Evolutionary conservation across 1,284 basidiomycete species (phyloP).

Genomic region (Bondarzewia mesenterica): DNA sequence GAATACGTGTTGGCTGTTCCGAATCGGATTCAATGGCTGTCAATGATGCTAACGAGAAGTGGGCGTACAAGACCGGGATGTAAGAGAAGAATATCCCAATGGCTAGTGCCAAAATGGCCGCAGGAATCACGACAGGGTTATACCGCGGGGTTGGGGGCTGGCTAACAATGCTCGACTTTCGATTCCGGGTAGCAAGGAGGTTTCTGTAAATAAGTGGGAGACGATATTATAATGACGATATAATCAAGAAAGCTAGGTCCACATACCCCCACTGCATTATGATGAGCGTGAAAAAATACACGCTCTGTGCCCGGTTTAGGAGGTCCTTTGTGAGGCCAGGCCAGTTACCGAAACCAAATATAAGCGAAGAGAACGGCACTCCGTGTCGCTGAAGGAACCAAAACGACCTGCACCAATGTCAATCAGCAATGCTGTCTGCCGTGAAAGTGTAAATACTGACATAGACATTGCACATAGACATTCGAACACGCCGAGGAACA

Average conservation of each 20-base stretch:
- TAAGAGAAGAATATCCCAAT: constrained; percentile 50
- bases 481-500: constrained; percentile 52
- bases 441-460: constrained; percentile 25
- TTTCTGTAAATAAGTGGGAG: constrained; percentile 26
- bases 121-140: constrained; percentile 38
- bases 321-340: constrained; percentile 27
- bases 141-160: constrained; percentile 29
- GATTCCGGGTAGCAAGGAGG: constrained; percentile 39
- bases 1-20: neutral
- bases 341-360: constrained; percentile 41
- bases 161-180: constrained; percentile 37
- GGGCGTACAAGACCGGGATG: constrained; percentile 30
- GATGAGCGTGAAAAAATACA: constrained; percentile 56
- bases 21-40: constrained; percentile 9
- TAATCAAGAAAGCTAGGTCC: constrained; percentile 2
- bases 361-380: constrained; percentile 45
- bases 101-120: constrained; percentile 34
- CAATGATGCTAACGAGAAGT: constrained; percentile 1
- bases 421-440: neutral
- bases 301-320: constrained; percentile 35
- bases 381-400: constrained; percentile 45
- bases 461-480: constrained; percentile 40
- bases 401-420: constrained; percentile 30
- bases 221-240: constrained; percentile 9
- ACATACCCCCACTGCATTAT: constrained; percentile 56